Evolutionary conservation across 768 basidiomycete genomes (phyloP), one percentile per base, ranked within the genome.

Genomic region (Mycena amicta): DNA sequence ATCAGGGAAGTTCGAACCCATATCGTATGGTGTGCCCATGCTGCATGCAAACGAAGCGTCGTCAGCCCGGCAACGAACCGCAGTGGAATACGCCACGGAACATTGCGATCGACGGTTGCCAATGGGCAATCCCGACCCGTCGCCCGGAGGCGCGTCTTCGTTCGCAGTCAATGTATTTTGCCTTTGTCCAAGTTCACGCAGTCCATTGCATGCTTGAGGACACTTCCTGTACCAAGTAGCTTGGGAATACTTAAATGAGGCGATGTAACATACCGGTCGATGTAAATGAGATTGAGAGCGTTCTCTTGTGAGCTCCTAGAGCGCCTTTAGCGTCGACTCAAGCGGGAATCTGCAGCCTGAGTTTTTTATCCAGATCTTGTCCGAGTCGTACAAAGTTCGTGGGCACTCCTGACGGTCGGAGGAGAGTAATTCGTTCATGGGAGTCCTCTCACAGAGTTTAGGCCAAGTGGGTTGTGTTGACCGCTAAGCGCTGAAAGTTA

Each of bases 341-440:
- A n/a, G n/a, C n/a, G n/a, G n/a, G n/a, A n/a, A n/a, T n/a, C n/a
- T n/a, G n/a, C n/a, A n/a, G n/a, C n/a, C n/a, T n/a, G n/a, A n/a
- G n/a, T n/a, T n/a, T n/a, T n/a, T n/a, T 13, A 4, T 92, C 87
- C 92, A 97, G 64, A 98, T 93, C 77, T 98, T 98, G 77, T 98
- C n/a, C n/a, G n/a, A n/a, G n/a, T n/a, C 96, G 74, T 98, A 97
- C 27, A 98, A 81, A 27, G 96, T 98, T 60, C 92, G 87, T 13
- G 93, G 92, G 23, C n/a, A n/a, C n/a, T n/a, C n/a, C n/a, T n/a
- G n/a, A n/a, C n/a, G n/a, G n/a, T n/a, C 8, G 8, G 33, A 18
- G 8, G 18, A n/a, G n/a, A n/a, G n/a, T n/a, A n/a, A n/a, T 45
- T 8, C 22, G 15, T 45, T 45, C 43, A 45, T 45, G 43, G 20